phyloP scores from a whole-genome alignment of 768 basidiomycete genomes.

The Russula abietina region DNA sequence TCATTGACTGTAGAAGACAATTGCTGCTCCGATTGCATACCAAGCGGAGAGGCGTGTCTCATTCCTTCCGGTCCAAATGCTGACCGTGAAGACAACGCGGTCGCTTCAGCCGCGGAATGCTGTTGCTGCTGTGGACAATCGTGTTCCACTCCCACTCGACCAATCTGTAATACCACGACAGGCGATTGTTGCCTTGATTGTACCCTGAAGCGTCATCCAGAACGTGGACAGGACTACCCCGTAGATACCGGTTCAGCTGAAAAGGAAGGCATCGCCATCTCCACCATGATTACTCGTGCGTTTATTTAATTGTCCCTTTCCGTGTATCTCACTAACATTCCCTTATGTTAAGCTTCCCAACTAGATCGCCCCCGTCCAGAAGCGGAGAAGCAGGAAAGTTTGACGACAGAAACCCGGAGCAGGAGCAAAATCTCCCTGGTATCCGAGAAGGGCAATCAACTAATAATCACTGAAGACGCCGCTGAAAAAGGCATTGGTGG shows the following conservation, averaged over 20 bases:
- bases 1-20: neutral
- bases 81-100: neutral
- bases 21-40: neutral
- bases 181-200: neutral
- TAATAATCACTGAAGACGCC: neutral
- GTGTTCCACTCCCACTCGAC: neutral
- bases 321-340: neutral
- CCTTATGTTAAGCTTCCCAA: neutral
- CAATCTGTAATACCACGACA: neutral
- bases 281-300: neutral
- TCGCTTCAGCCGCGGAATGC: neutral
- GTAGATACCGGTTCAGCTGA: neutral
- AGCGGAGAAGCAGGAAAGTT: neutral
- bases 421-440: neutral
- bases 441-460: neutral
- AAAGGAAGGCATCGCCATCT: neutral
- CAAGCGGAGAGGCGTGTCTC: neutral
- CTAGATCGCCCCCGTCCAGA: neutral
- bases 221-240: neutral
- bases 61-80: neutral
- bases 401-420: neutral
- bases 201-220: neutral
- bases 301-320: neutral
- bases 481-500: slow-evolving; percentile 9
- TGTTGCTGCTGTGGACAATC: neutral